Conservation (phyloP, 768 basidiomycete genomes). For the Suillus cothurnatus region DNA sequence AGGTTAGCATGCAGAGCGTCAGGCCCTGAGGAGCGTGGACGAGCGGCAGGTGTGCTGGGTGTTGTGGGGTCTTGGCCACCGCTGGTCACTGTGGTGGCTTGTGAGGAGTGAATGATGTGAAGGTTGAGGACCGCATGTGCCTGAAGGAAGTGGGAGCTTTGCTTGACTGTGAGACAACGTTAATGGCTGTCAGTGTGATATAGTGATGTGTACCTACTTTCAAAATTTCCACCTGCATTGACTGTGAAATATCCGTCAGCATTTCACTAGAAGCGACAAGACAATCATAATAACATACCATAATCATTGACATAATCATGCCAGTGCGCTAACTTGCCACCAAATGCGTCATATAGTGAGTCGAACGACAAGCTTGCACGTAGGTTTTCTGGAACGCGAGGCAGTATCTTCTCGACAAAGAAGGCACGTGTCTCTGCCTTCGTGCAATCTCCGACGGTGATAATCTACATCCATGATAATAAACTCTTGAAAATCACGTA, state of each 20-base stretch:
- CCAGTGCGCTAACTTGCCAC: conserved; percentile 85
- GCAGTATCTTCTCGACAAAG: conserved; percentile 64
- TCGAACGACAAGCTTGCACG: conserved; percentile 65
- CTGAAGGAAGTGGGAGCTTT: conserved; percentile 83
- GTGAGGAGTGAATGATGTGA: conserved; percentile 84
- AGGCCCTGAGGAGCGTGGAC: conserved; percentile 37
- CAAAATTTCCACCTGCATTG: conserved; percentile 70
- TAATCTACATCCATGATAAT: conserved; percentile 45
- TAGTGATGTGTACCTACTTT: conserved; percentile 48
- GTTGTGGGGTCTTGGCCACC: conserved; percentile 35
- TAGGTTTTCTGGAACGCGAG: conserved; percentile 69
- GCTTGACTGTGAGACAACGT: conserved; percentile 53
- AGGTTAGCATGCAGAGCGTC: conserved; percentile 61
- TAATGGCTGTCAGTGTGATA: conserved; percentile 9
- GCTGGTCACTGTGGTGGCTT: conserved; percentile 34
- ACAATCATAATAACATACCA: conserved; percentile 36
- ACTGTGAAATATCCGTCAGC: conserved; percentile 43
- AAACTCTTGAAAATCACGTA: background rate
- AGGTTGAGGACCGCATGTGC: conserved; percentile 83
- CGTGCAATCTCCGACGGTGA: conserved; percentile 80
- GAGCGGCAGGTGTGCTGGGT: conserved; percentile 34
- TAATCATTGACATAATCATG: conserved; percentile 79
- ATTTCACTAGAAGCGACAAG: conserved; percentile 10
- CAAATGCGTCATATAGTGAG: conserved; percentile 74
- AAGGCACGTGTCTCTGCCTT: conserved; percentile 69